phyloP scores from a whole-genome alignment of 1,284 basidiomycete genomes.

The Austroboletus niveus region DNA sequence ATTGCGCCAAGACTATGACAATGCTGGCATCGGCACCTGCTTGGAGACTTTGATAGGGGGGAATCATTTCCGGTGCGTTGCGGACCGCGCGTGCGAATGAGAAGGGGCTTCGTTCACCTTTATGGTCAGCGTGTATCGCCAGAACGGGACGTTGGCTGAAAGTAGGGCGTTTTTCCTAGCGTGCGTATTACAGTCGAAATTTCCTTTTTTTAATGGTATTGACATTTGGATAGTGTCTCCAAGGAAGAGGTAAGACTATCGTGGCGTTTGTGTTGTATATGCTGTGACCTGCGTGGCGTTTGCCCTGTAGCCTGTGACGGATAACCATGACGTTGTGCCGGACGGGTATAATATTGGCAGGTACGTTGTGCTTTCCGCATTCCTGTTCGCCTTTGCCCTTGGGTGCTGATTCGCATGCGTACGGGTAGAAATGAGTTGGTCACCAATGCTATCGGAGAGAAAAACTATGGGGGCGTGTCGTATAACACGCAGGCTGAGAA shows the following conservation, averaged over 20 bases:
- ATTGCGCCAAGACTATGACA: slow-evolving; percentile 58
- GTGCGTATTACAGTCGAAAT: slow-evolving; percentile 36
- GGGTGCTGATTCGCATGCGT: background rate
- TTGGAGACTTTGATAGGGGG: slow-evolving; percentile 62
- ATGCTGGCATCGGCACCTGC: slow-evolving; percentile 53
- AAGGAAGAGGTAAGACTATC: slow-evolving; percentile 48
- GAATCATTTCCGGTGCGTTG: slow-evolving; percentile 57
- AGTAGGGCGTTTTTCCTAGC: slow-evolving; percentile 65
- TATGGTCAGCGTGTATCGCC: slow-evolving; percentile 48
- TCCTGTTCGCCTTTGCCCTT: background rate
- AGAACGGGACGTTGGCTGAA: slow-evolving; percentile 55
- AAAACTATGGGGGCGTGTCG: slow-evolving; percentile 40
- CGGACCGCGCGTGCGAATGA: background rate
- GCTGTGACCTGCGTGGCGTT: background rate
- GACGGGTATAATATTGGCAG: slow-evolving; percentile 57
- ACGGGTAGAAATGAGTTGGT: slow-evolving; percentile 44
- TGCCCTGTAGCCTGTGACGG: slow-evolving; percentile 31
- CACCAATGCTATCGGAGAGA: slow-evolving; percentile 41
- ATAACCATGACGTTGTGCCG: slow-evolving; percentile 50
- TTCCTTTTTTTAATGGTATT: background rate
- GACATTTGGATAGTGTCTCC: slow-evolving; percentile 45
- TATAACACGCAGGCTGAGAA: slow-evolving; percentile 50
- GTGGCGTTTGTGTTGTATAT: background rate
- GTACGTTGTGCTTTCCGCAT: slow-evolving; percentile 19
- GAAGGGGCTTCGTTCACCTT: background rate